Evolutionary conservation across 345 rosid species (phyloP), one percentile per base, ranked within the genome.

Genomic region (Citrus cavaleriei): DNA sequence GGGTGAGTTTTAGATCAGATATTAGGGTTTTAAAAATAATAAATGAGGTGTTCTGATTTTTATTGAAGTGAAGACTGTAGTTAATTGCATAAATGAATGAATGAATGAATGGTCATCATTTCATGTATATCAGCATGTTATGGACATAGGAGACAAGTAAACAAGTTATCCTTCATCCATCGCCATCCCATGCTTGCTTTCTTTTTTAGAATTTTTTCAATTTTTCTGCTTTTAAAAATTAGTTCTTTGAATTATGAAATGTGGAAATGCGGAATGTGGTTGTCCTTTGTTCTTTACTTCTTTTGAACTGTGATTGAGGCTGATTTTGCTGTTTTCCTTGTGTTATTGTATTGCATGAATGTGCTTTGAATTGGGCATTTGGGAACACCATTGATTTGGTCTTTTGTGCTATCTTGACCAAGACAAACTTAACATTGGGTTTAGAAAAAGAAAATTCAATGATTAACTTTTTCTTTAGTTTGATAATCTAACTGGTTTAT

Each of bases 61-160:
- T 27, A 13, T 32, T 19, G 24, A 21, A 74, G 75, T 78, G 73
- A 78, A 81, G 72, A 73, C 61, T 2, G 64, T 65, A 58, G 63
- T 42, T 13, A 42, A 38, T 16, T 2, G 34, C 25, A 77, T 27
- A 6, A 22, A 16, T 24, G 79, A 69, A 51, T 32, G 34, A 69
- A 51, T 30, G 32, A 4, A 32, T 63, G 81, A 76, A 60, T 73
- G 83, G 73, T 81, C 60, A 79, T 75, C n/a, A 40, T 51, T 40
- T 77, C 34, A 58, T 61, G 78, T 74, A 79, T 55, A 82, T 84
- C 83, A 55, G 66, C 55, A 70, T 82, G 90, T 79, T 73, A 32
- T 72, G 81, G 76, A n/a, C 81, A 40, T 77, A 66, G 88, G 85
- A 75, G 87, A 85, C 91, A 90, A 58, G 77, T 30, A 79, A 81